Percentiles rank a stretch among this genome's conserved stretches.
These are phyloP conservation scores for Cladosporium colombiae DNA, from an alignment of 2,329 filamentous ascomycete species.

Conservation along the genomic window DNA sequence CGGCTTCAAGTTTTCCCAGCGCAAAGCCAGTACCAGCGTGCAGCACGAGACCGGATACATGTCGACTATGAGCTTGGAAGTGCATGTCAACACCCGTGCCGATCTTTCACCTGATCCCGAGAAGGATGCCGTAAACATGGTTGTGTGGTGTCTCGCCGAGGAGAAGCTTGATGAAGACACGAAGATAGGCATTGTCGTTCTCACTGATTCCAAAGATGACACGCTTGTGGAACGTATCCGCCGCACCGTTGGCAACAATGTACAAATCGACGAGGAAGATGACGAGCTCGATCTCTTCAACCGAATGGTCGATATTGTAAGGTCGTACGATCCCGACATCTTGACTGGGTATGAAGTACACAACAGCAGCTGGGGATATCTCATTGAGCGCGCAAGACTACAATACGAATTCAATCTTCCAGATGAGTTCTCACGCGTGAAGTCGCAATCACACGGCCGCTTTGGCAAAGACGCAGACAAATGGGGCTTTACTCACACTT, in stretches of 20 bases:
- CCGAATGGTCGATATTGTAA: constrained; percentile 83
- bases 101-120: constrained; percentile 84
- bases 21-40: constrained; percentile 70
- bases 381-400: constrained; percentile 82
- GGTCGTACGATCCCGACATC: constrained; percentile 83
- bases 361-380: constrained; percentile 89
- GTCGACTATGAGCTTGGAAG: constrained; percentile 92
- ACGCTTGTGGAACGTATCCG: constrained; percentile 61
- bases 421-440: constrained; percentile 88
- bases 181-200: constrained; percentile 70
- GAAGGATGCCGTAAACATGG: constrained; percentile 80
- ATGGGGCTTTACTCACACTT: constrained; percentile 94
- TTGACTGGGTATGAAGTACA: constrained; percentile 95
- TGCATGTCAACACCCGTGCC: constrained; percentile 86
- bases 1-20: constrained; percentile 84
- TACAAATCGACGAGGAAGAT: constrained; percentile 71
- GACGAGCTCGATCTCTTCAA: constrained; percentile 84
- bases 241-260: constrained; percentile 53
- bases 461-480: constrained; percentile 84
- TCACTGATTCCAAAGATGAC: constrained; percentile 57
- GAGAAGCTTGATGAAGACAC: constrained; percentile 69
- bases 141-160: constrained; percentile 77
- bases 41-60: constrained; percentile 89
- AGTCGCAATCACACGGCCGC: constrained; percentile 75
- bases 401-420: constrained; percentile 91